Evolutionary conservation across 78 protist genomes (phyloP).

Genomic region (Mastigamoeba balamuthi): DNA sequence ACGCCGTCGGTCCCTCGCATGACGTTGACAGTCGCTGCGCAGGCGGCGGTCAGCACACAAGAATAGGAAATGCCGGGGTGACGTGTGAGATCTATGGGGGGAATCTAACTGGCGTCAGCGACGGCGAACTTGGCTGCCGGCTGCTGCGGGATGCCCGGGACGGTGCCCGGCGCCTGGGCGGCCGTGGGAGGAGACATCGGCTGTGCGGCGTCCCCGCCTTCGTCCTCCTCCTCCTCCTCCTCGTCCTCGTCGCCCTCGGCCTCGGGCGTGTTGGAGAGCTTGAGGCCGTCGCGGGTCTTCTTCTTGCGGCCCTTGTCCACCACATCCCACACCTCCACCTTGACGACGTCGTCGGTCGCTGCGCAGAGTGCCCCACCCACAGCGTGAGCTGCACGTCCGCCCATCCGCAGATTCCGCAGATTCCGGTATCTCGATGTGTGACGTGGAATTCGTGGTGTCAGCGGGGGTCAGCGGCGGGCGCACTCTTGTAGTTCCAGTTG

Average conservation of each 20-base stretch:
- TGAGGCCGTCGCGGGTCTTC: neutral
- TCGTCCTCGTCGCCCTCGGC: neutral
- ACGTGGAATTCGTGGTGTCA: neutral
- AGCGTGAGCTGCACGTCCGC: neutral
- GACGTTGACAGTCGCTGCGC: neutral
- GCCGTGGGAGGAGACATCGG: too few species aligned
- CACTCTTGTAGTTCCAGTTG: neutral
- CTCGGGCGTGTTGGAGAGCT: neutral
- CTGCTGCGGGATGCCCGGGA: neutral
- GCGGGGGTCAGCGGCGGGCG: neutral
- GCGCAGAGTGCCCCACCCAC: neutral
- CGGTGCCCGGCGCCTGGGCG: neutral
- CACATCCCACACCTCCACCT: conserved; percentile 4
- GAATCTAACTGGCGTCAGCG: neutral
- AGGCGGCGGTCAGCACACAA: too few species aligned
- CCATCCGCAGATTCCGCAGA: too few species aligned
- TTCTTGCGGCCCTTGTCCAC: neutral
- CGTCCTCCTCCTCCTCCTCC: neutral
- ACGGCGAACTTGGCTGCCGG: neutral
- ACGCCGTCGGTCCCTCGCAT: neutral
- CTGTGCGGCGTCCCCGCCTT: too few species aligned
- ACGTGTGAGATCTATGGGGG: too few species aligned
- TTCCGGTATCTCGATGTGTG: neutral
- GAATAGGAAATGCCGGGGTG: too few species aligned
- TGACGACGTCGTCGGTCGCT: neutral